Percentiles rank a stretch among this genome's conserved stretches.
Conservation (phyloP, 2,329 filamentous ascomycete species). For the Aspergillus carbonarius region DNA sequence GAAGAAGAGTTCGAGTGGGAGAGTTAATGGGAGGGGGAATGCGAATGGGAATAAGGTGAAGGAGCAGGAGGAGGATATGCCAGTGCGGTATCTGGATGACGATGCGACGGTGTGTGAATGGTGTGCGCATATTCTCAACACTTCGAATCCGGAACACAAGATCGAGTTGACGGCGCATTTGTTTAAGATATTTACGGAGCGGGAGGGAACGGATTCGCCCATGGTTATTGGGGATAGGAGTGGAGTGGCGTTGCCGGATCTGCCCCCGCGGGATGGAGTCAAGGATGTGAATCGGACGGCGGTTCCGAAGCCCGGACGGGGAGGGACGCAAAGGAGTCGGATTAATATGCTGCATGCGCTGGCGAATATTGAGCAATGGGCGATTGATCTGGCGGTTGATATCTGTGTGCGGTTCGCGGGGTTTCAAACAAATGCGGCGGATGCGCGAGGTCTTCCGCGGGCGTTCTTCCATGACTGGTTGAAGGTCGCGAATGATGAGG, state of each 20-base stretch:
- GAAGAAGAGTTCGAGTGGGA: conserved; percentile 27
- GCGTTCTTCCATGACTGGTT: conserved; percentile 52
- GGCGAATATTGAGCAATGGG: conserved; percentile 52
- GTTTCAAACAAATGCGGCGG: conserved; percentile 38
- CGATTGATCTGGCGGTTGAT: conserved; percentile 50
- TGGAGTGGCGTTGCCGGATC: conserved; percentile 37
- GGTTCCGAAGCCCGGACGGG: conserved; percentile 44
- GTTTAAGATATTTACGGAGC: conserved; percentile 42
- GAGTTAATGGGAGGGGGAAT: not conserved
- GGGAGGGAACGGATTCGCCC: conserved; percentile 40
- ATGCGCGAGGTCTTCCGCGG: conserved; percentile 36
- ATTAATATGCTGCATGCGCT: conserved; percentile 50
- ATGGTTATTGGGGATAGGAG: conserved; percentile 45
- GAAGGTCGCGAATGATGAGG: conserved; percentile 50
- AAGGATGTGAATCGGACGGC: conserved; percentile 39
- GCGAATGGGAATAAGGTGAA: not conserved
- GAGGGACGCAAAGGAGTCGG: conserved; percentile 46
- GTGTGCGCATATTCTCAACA: conserved; percentile 49
- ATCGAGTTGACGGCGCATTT: conserved; percentile 48
- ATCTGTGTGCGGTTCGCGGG: conserved; percentile 49
- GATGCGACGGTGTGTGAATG: conserved; percentile 49
- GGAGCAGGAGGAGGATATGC: conserved; percentile 11
- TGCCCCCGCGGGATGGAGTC: conserved; percentile 45
- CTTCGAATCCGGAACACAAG: conserved; percentile 48
- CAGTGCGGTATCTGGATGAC: conserved; percentile 38